phyloP scores from a whole-genome alignment of 345 rosid species.

The Odontarrhena argentea region DNA sequence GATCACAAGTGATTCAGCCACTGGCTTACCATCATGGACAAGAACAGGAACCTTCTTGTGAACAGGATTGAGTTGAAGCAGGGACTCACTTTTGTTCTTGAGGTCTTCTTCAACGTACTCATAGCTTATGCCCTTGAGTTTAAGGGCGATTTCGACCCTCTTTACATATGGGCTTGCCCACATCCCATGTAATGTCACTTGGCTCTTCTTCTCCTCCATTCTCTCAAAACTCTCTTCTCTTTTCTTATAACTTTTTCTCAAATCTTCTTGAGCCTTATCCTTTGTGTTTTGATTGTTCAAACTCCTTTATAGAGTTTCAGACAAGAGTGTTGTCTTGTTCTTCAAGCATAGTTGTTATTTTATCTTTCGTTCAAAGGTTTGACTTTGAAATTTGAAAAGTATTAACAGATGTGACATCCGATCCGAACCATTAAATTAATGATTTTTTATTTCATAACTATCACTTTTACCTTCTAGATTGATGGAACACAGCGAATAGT shows the following conservation, averaged over 20 bases:
- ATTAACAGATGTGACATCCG: too few relatives aligned
- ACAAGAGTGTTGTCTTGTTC: neutral
- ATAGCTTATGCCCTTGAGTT: constrained; percentile 34
- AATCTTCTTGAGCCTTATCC: neutral
- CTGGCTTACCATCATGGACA: constrained; percentile 46
- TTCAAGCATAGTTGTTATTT: constrained; percentile 2
- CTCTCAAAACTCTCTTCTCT: neutral
- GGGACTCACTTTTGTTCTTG: constrained; percentile 23
- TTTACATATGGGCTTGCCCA: constrained; percentile 39
- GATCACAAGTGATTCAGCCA: constrained; percentile 38
- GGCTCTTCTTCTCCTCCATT: constrained; percentile 29
- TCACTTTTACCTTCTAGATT: constrained; percentile 1
- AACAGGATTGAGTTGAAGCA: constrained; percentile 38
- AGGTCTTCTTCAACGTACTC: constrained; percentile 52
- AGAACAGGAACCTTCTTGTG: constrained; percentile 43
- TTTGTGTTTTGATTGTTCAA: neutral
- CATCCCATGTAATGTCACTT: constrained; percentile 43
- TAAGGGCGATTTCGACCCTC: constrained; percentile 41
- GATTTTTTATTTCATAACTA: too few relatives aligned
- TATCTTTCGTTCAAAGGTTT: constrained; percentile 23
- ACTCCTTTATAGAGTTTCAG: neutral
- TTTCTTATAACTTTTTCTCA: neutral
- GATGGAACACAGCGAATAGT: constrained; percentile 8
- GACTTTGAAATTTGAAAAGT: constrained; percentile 14
- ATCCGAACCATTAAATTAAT: too few relatives aligned